Evolutionary conservation across 352 stramenopile species (phyloP).

Genomic region (Thalassiosira mediterranea): DNA sequence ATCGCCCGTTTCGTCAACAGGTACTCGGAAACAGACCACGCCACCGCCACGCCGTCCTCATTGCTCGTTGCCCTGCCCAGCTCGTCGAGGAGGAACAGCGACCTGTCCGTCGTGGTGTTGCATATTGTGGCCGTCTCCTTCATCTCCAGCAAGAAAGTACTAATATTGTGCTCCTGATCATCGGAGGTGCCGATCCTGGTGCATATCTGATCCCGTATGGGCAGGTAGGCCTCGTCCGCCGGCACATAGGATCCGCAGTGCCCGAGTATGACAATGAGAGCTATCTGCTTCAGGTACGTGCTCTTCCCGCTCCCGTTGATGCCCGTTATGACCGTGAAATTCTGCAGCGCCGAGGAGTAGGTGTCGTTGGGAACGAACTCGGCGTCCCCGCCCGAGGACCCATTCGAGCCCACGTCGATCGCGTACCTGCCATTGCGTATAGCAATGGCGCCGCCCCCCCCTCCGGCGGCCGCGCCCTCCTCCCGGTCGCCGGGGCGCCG

Average conservation of each 20-base stretch:
- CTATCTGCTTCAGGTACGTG: constrained; percentile 85
- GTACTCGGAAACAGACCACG: constrained; percentile 95
- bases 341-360: constrained; percentile 63
- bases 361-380: constrained; percentile 82
- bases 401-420: constrained; percentile 60
- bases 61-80: constrained; percentile 98
- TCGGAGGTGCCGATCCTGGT: constrained; percentile 80
- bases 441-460: constrained; percentile 54
- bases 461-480: constrained; percentile 18
- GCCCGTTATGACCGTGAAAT: constrained; percentile 82
- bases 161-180: constrained; percentile 86
- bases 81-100: constrained; percentile 98
- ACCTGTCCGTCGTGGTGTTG: constrained; percentile 88
- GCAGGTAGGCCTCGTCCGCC: constrained; percentile 76
- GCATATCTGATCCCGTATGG: constrained; percentile 76
- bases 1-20: constrained; percentile 85
- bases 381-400: constrained; percentile 8
- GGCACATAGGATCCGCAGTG: constrained; percentile 84
- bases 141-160: constrained; percentile 85
- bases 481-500: neutral
- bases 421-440: constrained; percentile 81
- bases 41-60: constrained; percentile 98
- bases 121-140: constrained; percentile 85
- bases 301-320: constrained; percentile 81
- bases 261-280: constrained; percentile 82